Conservation (phyloP, 345 rosid species). For the Eucalyptus sp. region DNA sequence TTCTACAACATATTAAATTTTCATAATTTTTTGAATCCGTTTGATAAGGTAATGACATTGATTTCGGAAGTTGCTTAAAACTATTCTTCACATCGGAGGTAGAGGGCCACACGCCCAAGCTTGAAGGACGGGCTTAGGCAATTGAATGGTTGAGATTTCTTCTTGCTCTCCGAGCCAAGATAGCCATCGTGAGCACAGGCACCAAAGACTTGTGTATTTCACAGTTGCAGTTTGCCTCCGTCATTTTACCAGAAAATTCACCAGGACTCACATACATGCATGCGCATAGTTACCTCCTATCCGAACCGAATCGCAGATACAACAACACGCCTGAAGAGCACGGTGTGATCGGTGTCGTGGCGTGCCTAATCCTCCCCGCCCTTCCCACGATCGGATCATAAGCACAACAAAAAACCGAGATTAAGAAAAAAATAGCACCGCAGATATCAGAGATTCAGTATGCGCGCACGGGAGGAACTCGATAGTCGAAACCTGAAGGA, state of each 20-base stretch:
- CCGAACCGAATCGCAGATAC: background rate
- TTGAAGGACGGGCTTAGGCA: too few species aligned
- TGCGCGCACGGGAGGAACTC: background rate
- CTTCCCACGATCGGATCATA: slow-evolving; percentile 5
- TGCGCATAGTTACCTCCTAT: background rate
- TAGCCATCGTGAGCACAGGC: too few species aligned
- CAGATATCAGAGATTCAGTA: background rate
- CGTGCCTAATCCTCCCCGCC: slow-evolving; percentile 86
- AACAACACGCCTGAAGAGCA: slow-evolving; percentile 63
- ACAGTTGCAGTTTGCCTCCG: slow-evolving; percentile 12
- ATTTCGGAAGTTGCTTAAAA: too few species aligned
- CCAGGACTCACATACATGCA: background rate
- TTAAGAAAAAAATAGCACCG: background rate
- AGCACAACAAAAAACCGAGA: background rate
- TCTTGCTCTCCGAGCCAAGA: too few species aligned
- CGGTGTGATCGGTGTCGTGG: slow-evolving; percentile 82
- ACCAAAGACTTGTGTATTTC: too few species aligned
- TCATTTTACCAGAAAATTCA: background rate
- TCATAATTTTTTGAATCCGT: too few species aligned
- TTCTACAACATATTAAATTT: too few species aligned
- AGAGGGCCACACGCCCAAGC: too few species aligned
- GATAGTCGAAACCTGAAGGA: slow-evolving; percentile 42
- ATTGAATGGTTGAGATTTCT: too few species aligned
- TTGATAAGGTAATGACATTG: too few species aligned
- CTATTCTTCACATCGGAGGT: accelerated